A percentile compares a stretch with the other conserved stretches of the same genome.
Conservation (phyloP, 2,329 filamentous ascomycete genomes). For the Cryphonectria radicalis region DNA sequence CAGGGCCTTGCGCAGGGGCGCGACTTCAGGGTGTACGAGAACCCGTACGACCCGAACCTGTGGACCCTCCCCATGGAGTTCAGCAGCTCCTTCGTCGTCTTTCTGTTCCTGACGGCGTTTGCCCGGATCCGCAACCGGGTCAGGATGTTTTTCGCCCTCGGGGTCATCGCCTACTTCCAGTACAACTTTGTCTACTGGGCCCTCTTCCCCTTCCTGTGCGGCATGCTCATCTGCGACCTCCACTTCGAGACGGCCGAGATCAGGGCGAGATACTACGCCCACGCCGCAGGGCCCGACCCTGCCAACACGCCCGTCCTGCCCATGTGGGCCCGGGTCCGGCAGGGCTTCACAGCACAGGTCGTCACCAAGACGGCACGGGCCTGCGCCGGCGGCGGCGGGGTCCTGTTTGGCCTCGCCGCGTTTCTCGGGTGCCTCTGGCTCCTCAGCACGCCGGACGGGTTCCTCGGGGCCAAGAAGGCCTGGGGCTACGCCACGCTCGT, state of each 20-base stretch:
- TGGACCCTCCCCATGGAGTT: slow-evolving; percentile 46
- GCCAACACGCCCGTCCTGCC: not conserved
- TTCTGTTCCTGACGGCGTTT: slow-evolving; percentile 40
- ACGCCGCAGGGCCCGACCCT: not conserved
- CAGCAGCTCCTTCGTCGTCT: slow-evolving; percentile 41
- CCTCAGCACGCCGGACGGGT: slow-evolving; percentile 16
- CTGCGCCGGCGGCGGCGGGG: not conserved
- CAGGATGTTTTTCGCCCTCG: slow-evolving; percentile 31
- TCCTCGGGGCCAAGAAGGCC: not conserved
- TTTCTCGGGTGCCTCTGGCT: slow-evolving; percentile 21
- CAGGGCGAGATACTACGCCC: not conserved
- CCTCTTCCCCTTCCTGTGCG: slow-evolving; percentile 38
- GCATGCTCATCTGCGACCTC: slow-evolving; percentile 40
- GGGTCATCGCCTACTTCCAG: slow-evolving; percentile 34
- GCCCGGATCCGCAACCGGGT: slow-evolving; percentile 32
- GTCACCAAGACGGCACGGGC: not conserved
- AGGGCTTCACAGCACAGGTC: not conserved
- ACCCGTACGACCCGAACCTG: slow-evolving; percentile 40
- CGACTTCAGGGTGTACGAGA: not conserved
- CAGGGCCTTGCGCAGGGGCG: slow-evolving; percentile 21
- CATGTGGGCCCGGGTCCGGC: slow-evolving; percentile 16
- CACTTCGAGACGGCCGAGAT: slow-evolving; percentile 33
- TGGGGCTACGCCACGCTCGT: slow-evolving; percentile 19
- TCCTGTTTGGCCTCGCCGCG: not conserved
- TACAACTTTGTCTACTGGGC: slow-evolving; percentile 36